Conservation (phyloP, 2,329 filamentous ascomycete genomes). For the Emergomyces orientalis region DNA sequence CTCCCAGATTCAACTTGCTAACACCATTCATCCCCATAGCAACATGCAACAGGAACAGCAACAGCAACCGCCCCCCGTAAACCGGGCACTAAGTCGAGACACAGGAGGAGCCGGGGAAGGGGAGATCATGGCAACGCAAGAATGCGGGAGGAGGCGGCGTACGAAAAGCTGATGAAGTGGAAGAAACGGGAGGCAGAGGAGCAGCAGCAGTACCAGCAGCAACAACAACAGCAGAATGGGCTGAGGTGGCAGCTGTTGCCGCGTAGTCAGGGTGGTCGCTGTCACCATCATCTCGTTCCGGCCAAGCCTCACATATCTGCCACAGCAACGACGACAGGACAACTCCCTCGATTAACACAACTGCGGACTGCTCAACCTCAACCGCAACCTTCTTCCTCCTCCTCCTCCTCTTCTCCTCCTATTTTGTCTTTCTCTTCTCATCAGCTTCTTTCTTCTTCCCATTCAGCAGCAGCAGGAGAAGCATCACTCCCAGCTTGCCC, state of each 20-base stretch:
- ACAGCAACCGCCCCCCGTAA: neutral
- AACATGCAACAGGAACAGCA: neutral
- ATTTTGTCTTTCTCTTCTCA: neutral
- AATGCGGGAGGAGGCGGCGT: slow-evolving; percentile 7
- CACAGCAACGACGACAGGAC: neutral
- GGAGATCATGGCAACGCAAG: slow-evolving; percentile 11
- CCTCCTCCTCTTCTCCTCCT: too few species aligned
- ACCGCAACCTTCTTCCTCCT: neutral
- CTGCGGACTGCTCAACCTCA: neutral
- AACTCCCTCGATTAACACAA: neutral
- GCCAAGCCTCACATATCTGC: neutral
- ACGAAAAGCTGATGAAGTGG: neutral
- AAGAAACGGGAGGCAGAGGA: neutral
- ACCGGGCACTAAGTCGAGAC: neutral
- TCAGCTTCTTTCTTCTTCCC: neutral
- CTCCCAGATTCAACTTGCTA: neutral
- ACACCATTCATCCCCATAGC: neutral
- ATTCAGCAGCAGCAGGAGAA: neutral
- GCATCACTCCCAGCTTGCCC: neutral
- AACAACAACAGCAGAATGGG: neutral
- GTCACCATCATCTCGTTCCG: neutral
- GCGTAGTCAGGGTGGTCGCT: neutral
- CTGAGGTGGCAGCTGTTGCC: neutral
- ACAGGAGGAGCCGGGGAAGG: slow-evolving; percentile 8
- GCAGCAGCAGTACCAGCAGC: neutral